phyloP scores from a whole-genome alignment of 768 basidiomycete genomes.

The Macrocybe gigantea region DNA sequence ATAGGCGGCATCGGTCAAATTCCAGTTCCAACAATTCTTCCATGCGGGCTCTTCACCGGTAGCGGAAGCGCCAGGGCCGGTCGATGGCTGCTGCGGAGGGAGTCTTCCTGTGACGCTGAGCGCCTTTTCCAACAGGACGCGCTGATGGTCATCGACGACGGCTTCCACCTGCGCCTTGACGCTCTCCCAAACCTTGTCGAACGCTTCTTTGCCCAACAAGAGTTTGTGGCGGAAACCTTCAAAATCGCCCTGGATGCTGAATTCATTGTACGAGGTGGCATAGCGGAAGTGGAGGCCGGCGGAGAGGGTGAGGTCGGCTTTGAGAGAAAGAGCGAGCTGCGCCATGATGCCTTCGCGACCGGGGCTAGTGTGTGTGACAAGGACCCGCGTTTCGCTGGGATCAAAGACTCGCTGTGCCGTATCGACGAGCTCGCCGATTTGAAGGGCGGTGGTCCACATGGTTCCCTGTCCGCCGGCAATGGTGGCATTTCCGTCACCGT shows the following conservation, averaged over 20 bases:
- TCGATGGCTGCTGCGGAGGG: slow-evolving; percentile 47
- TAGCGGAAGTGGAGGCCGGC: slow-evolving; percentile 98
- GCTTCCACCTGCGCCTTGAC: slow-evolving; percentile 88
- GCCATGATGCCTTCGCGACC: slow-evolving; percentile 91
- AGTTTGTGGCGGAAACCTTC: slow-evolving; percentile 86
- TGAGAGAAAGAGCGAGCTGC: slow-evolving; percentile 84
- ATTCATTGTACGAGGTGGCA: slow-evolving; percentile 94
- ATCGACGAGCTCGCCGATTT: slow-evolving; percentile 97
- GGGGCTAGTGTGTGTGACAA: slow-evolving; percentile 88
- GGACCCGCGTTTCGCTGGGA: slow-evolving; percentile 86
- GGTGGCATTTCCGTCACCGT: slow-evolving; percentile 91
- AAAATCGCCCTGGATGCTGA: slow-evolving; percentile 85
- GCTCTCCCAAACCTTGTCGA: slow-evolving; percentile 92
- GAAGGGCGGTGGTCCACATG: slow-evolving; percentile 97
- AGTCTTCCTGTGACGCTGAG: slow-evolving; percentile 79
- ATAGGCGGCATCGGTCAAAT: slow-evolving; percentile 92
- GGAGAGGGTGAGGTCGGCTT: slow-evolving; percentile 91
- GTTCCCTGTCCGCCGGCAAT: slow-evolving; percentile 98
- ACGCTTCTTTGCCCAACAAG: slow-evolving; percentile 67
- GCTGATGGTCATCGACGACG: slow-evolving; percentile 88
- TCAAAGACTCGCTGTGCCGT: slow-evolving; percentile 95
- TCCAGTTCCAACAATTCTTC: slow-evolving; percentile 99
- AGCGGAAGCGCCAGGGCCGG: slow-evolving; percentile 41
- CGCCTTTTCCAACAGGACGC: slow-evolving; percentile 83
- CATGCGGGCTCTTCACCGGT: slow-evolving; percentile 85